Evolutionary conservation across 345 rosid genomes (phyloP).

Genomic region (Syzygium aqueum): DNA sequence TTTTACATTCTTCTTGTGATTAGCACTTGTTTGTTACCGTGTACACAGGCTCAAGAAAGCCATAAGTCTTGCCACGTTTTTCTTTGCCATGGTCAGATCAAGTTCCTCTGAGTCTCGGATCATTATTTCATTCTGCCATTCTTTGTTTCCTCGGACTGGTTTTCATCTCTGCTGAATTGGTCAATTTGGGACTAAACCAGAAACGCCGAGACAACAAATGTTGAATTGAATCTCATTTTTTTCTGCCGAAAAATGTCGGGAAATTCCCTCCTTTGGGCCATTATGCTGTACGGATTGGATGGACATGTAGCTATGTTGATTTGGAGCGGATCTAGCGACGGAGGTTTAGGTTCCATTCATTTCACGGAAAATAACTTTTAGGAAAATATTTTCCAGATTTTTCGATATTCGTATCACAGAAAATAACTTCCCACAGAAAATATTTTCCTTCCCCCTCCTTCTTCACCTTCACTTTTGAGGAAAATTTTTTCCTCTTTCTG

Average conservation of each 20-base stretch:
- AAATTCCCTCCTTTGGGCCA: background rate
- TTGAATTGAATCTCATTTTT: background rate
- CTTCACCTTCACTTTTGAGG: too few relatives aligned
- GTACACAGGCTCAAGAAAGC: background rate
- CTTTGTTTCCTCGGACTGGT: background rate
- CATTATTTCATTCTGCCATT: background rate
- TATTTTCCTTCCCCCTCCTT: too few relatives aligned
- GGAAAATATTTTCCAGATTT: too few relatives aligned
- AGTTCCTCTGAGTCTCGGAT: background rate
- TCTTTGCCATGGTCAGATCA: background rate
- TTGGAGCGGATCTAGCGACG: background rate
- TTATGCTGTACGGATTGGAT: background rate
- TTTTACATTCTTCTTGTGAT: background rate
- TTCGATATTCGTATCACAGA: too few relatives aligned
- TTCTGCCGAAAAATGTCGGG: background rate
- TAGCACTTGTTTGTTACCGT: background rate
- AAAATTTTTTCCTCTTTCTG: too few relatives aligned
- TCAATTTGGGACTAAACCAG: background rate
- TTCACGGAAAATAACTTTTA: too few relatives aligned
- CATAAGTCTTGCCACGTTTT: background rate
- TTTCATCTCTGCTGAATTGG: background rate
- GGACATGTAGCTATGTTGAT: background rate
- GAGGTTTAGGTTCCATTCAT: background rate
- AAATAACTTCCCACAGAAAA: too few relatives aligned
- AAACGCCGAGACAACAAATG: background rate